Evolutionary conservation across 345 rosid species (phyloP).

Genomic region (Syzygium aqueum): DNA sequence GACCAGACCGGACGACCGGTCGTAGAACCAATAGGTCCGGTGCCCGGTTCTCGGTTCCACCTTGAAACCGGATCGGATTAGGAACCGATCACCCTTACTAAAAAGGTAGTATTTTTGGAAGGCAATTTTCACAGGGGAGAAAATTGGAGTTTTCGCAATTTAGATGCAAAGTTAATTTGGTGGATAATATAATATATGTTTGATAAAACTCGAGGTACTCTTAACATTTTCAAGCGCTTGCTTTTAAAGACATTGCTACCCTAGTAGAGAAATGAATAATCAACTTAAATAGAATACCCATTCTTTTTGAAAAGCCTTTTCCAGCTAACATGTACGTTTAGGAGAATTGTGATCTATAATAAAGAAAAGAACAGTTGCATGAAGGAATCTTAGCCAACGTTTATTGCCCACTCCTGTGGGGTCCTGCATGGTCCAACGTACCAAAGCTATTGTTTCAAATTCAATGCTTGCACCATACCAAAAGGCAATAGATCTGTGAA

Average conservation of each 20-base stretch:
- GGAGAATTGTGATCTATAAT: neutral
- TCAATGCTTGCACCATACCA: neutral
- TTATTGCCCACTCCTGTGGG: neutral
- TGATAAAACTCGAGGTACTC: neutral
- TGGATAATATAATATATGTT: neutral
- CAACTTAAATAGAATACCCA: neutral
- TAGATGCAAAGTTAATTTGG: neutral
- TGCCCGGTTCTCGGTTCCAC: too few relatives aligned
- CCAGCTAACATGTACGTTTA: neutral
- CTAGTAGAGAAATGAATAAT: neutral
- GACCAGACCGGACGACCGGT: too few relatives aligned
- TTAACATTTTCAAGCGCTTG: neutral
- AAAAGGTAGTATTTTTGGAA: neutral
- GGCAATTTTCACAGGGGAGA: neutral
- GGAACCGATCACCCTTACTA: too few relatives aligned
- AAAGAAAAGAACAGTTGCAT: neutral
- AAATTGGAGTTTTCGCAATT: neutral
- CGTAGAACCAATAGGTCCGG: too few relatives aligned
- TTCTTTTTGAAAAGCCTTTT: neutral
- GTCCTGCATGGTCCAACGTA: neutral
- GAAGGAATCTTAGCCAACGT: neutral
- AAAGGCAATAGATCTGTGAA: neutral
- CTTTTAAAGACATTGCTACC: neutral
- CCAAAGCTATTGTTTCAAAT: neutral
- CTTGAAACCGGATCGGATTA: too few relatives aligned